Base-by-base conservation (phyloP, 176 grass and related monocot genomes). In the Oryza nivara region DNA sequence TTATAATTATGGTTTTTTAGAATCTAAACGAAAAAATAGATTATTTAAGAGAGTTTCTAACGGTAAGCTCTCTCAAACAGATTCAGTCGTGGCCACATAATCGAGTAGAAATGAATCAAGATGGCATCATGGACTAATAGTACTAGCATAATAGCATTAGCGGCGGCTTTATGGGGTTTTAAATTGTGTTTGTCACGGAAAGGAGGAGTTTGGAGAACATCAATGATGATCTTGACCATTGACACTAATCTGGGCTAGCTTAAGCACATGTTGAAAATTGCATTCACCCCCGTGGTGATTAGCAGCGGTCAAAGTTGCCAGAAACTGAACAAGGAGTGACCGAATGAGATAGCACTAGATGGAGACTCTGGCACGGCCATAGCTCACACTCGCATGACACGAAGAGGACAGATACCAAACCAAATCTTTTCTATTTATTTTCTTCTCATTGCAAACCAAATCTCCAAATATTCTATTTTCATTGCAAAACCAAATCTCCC, bases 331-430 rank as follows among this genome's bases (percentile, higher is more conserved):
- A 19, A 71, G 15, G 2, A 22, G 9, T 41, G 9, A 68, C 5
- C 6, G 6, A 44, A 9, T 11, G 9, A 85, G 65, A 68, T 7
- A 8, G 14, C 35, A 12, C 22, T 45, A 71, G 80, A 82, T 63
- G 11, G 34, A 20, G 78, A 78, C 40, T 14, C 9, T 3, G 77
- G 4, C 14, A 75, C 11, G 1, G 43, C 28, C 68, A 63, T 63
- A 45, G 25, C 19, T 44, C 71, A 12, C 13, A 60, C 19, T 44
- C 71, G 17, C 13, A 60, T 7, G 20, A 71, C 40, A 49, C 26
- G 72, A 64, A 79, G 41, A 52, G 3, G 69, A 74, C 81, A 13
- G 12, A 14, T 79, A 74, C 69, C 75, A 74, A 74, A 74, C 61
- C 36, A 45, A 38, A 68, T 80, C 74, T 56, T 82, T 17, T 17